A percentile compares a stretch with the other conserved stretches of the same genome.
Conservation (phyloP, 495 filamentous ascomycete species). For the Podospora pseudoanserina region DNA sequence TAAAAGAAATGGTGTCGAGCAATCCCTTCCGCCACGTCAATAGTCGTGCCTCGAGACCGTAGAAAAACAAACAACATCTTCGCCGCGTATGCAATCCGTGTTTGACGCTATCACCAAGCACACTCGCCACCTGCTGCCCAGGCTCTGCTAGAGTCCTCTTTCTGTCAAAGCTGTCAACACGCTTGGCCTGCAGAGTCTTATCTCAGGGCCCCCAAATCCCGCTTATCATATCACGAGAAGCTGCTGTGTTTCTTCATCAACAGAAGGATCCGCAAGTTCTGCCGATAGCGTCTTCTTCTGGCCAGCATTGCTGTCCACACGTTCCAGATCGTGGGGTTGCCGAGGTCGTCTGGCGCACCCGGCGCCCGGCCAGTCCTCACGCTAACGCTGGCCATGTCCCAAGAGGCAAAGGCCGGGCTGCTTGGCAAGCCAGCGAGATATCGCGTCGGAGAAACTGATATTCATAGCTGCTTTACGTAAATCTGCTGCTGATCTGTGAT, state of each 20-base stretch:
- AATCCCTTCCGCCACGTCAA: background rate
- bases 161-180: background rate
- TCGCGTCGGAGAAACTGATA: slow-evolving; percentile 4
- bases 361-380: background rate
- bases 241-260: background rate
- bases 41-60: background rate
- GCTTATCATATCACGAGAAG: background rate
- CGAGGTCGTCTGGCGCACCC: slow-evolving; percentile 2
- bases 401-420: background rate
- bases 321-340: slow-evolving; percentile 2
- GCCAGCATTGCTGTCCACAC: background rate
- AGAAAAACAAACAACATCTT: slow-evolving; percentile 1
- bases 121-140: background rate
- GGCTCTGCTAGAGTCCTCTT: background rate
- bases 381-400: background rate
- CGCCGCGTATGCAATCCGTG: background rate
- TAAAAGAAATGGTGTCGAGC: background rate
- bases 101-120: background rate
- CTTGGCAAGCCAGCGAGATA: slow-evolving; percentile 1
- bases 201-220: background rate
- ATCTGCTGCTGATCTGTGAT: background rate
- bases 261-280: background rate
- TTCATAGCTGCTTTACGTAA: slow-evolving; percentile 4
- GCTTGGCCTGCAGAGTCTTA: slow-evolving; percentile 1
- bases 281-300: background rate